A percentile compares a stretch with the other conserved stretches of the same genome.
phyloP scores from a whole-genome alignment of 2,329 filamentous ascomycete species.

The Dendrostoma leiphaemia region DNA sequence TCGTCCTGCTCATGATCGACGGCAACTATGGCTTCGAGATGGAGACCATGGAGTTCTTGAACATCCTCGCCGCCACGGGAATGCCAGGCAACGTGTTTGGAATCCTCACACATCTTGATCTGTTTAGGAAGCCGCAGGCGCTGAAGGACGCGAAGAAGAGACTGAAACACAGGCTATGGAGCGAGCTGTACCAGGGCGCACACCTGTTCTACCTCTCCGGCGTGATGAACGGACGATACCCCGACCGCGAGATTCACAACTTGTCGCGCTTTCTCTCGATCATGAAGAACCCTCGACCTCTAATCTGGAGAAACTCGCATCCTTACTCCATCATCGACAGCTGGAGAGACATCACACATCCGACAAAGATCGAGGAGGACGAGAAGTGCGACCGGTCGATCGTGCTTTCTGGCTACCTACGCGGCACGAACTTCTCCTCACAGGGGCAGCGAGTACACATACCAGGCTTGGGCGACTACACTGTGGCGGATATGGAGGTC shows the following conservation, averaged over 20 bases:
- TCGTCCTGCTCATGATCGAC: conserved; percentile 96
- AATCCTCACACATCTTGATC: conserved; percentile 90
- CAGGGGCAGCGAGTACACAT: conserved; percentile 86
- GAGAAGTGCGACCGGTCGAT: conserved; percentile 87
- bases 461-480: conserved; percentile 87
- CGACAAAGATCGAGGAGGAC: conserved; percentile 85
- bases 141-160: conserved; percentile 94
- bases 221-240: conserved; percentile 94
- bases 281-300: conserved; percentile 98
- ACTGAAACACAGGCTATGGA: conserved; percentile 94
- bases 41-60: conserved; percentile 99
- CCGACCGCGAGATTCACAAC: conserved; percentile 94
- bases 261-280: conserved; percentile 92
- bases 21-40: conserved; percentile 99
- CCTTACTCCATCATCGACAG: conserved; percentile 92
- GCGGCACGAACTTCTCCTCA: conserved; percentile 90
- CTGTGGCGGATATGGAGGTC: conserved; percentile 77
- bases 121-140: conserved; percentile 91
- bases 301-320: conserved; percentile 95
- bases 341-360: conserved; percentile 92
- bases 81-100: conserved; percentile 99
- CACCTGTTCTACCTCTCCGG: conserved; percentile 97
- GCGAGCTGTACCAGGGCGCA: conserved; percentile 92
- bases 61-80: conserved; percentile 86
- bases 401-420: conserved; percentile 87